phyloP scores from a whole-genome alignment of 1,284 basidiomycete species.

The Meripilus lineatus region DNA sequence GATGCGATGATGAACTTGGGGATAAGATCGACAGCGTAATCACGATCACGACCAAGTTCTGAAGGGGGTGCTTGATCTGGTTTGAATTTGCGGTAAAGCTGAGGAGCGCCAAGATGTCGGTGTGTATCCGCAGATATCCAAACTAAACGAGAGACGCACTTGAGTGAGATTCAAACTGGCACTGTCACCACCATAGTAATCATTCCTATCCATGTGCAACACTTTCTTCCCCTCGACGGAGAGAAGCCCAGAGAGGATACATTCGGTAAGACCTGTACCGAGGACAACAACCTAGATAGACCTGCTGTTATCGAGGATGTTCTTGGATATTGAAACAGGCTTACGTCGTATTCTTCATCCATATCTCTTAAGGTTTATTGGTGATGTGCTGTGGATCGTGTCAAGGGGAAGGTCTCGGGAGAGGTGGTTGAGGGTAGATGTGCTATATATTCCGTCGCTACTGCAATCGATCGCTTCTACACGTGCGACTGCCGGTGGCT shows the following conservation, averaged over 20 bases:
- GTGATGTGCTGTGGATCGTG: not conserved
- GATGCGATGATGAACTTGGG: slow-evolving; percentile 98
- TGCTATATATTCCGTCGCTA: slow-evolving; percentile 10
- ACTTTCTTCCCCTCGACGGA: slow-evolving; percentile 99
- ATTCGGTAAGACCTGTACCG: slow-evolving; percentile 97
- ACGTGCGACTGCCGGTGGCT: no score
- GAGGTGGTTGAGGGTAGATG: slow-evolving; percentile 1
- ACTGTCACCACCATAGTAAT: slow-evolving; percentile 98
- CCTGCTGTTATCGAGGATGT: slow-evolving; percentile 1
- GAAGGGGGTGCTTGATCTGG: slow-evolving; percentile 64
- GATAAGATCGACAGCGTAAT: slow-evolving; percentile 94
- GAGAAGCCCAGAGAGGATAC: slow-evolving; percentile 93
- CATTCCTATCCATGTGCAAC: slow-evolving; percentile 98
- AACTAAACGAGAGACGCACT: slow-evolving; percentile 42
- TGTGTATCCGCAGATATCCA: not conserved
- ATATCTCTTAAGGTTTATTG: slow-evolving; percentile 44
- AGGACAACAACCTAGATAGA: slow-evolving; percentile 83
- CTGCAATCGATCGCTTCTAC: slow-evolving; percentile 16
- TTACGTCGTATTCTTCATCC: slow-evolving; percentile 89
- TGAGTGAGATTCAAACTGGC: slow-evolving; percentile 97
- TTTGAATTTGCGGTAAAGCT: slow-evolving; percentile 98
- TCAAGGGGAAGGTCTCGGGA: slow-evolving; percentile 3
- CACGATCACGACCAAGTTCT: slow-evolving; percentile 88
- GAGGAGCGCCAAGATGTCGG: slow-evolving; percentile 8
- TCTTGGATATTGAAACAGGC: slow-evolving; percentile 19